Percentiles rank a stretch among this genome's conserved stretches.
These are phyloP conservation scores for Forsythia suspensa DNA, from an alignment of 257 asterid genomes.

Conservation along the genomic window DNA sequence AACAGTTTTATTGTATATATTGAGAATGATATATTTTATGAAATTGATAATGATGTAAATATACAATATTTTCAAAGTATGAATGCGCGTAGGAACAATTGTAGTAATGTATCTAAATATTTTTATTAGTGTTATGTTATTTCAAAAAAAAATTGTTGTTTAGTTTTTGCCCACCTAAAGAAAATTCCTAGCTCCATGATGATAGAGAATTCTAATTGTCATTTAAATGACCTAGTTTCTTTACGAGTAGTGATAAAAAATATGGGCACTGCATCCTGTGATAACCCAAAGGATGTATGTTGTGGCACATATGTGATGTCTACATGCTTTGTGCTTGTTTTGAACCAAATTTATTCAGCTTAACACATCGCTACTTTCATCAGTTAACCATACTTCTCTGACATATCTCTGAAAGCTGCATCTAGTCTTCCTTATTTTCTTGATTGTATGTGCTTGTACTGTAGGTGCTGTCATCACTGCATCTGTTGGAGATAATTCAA, in stretches of 20 bases:
- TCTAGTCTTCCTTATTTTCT: conserved; percentile 6
- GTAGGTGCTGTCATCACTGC: conserved; percentile 68
- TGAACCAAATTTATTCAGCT: conserved; percentile 1
- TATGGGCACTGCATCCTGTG: not conserved
- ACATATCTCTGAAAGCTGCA: not conserved
- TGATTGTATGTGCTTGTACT: not conserved
- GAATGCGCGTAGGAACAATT: too few species aligned
- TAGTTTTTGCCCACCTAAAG: too few species aligned
- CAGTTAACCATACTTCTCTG: conserved; percentile 8
- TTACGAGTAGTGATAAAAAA: not conserved
- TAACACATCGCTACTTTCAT: not conserved
- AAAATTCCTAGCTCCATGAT: too few species aligned
- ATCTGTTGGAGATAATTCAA: conserved; percentile 51
- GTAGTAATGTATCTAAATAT: too few species aligned
- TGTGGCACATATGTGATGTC: not conserved
- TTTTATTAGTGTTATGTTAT: too few species aligned
- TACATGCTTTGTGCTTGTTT: conserved; percentile 7
- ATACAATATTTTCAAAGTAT: too few species aligned
- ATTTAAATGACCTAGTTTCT: conserved; percentile 6
- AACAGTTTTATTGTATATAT: too few species aligned
- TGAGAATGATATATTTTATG: too few species aligned
- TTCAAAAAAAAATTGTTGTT: too few species aligned
- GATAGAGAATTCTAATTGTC: not conserved
- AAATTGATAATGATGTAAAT: too few species aligned
- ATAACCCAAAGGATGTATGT: not conserved